Conservation (phyloP, 371 early-diverging fungal species). For the Coemansia sp. region DNA sequence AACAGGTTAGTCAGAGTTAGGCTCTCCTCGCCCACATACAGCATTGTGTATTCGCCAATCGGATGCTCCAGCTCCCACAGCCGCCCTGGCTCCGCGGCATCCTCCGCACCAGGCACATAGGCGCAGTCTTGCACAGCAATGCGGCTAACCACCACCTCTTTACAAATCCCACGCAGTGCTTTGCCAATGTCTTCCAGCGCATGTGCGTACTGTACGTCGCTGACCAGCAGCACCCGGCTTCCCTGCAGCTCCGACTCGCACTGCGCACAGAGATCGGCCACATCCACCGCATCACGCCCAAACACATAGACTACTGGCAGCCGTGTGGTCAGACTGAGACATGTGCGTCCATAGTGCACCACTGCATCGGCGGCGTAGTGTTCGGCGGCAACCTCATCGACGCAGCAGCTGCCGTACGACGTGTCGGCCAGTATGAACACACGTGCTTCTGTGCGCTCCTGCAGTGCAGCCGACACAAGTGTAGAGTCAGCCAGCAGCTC, state of each 20-base stretch:
- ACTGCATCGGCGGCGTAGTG: conserved; percentile 81
- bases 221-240: conserved; percentile 65
- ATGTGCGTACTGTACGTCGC: conserved; percentile 73
- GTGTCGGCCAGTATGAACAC: conserved; percentile 88
- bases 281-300: conserved; percentile 70
- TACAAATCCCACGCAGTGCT: neutral
- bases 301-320: conserved; percentile 85
- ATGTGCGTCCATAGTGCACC: conserved; percentile 91
- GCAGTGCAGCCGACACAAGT: conserved; percentile 58
- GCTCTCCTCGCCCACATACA: conserved; percentile 82
- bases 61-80: conserved; percentile 15
- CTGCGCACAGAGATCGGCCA: conserved; percentile 50
- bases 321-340: conserved; percentile 80
- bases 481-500: conserved; percentile 73
- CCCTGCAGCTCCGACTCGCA: neutral
- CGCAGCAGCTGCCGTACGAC: conserved; percentile 94
- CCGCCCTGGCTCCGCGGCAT: conserved; percentile 53
- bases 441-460: conserved; percentile 45
- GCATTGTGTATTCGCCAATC: conserved; percentile 59
- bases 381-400: conserved; percentile 92
- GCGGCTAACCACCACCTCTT: conserved; percentile 1
- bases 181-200: conserved; percentile 53
- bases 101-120: conserved; percentile 52
- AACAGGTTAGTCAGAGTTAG: conserved; percentile 82
- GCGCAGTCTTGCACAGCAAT: conserved; percentile 8